These are phyloP conservation scores for Corrigiola litoralis DNA, from an alignment of 179 eudicot genomes.

Conservation along the genomic window DNA sequence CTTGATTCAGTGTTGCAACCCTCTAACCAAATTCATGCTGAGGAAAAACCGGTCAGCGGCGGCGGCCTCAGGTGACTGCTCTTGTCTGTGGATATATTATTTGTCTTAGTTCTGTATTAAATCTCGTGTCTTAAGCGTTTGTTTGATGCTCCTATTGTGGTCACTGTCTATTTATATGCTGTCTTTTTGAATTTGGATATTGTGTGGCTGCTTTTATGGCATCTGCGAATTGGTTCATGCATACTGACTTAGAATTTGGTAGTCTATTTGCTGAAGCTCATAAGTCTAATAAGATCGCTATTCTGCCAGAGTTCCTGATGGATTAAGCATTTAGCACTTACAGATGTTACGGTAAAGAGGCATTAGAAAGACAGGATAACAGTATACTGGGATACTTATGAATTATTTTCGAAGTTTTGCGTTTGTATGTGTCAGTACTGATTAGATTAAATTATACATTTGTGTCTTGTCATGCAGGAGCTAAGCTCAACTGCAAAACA, in stretches of 20 bases:
- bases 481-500: too few species aligned
- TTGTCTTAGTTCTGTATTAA: not conserved
- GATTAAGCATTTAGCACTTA: not conserved
- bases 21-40: conserved; percentile 50
- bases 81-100: not conserved
- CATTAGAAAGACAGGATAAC: not conserved
- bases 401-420: too few species aligned
- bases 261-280: not conserved
- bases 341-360: not conserved
- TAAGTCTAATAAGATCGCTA: not conserved
- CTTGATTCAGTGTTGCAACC: conserved; percentile 68
- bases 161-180: too few species aligned
- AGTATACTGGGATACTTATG: too few species aligned
- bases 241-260: too few species aligned
- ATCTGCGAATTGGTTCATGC: too few species aligned
- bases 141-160: not conserved
- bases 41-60: conserved; percentile 65
- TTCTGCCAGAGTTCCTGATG: not conserved
- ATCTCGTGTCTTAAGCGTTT: not conserved
- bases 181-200: too few species aligned
- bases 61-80: conserved; percentile 62
- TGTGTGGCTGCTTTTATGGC: too few species aligned
- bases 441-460: too few species aligned
- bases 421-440: too few species aligned
- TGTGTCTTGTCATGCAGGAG: too few species aligned